A percentile compares a stretch with the other conserved stretches of the same genome.
Conservation (phyloP, 2,329 filamentous ascomycete species). For the Pseudonectria foliicola region DNA sequence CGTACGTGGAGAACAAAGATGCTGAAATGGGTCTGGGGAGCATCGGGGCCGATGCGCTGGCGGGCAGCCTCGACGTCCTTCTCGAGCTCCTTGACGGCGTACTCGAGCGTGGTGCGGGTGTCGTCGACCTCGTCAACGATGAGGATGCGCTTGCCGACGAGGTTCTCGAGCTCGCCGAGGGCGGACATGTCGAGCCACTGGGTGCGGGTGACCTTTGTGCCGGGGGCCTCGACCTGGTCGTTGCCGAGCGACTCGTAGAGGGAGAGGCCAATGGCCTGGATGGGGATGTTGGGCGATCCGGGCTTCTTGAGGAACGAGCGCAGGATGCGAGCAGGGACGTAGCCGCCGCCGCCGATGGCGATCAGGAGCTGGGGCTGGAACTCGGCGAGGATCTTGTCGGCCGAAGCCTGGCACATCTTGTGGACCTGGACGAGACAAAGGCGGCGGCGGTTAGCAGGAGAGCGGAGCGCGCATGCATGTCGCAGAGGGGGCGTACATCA, state of each 20-base stretch:
- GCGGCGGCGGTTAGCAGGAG: constrained; percentile 15
- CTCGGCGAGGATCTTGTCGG: constrained; percentile 70
- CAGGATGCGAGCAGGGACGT: constrained; percentile 92
- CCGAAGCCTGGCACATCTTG: constrained; percentile 89
- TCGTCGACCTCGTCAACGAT: constrained; percentile 69
- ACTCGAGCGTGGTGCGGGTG: constrained; percentile 88
- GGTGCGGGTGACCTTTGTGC: constrained; percentile 89
- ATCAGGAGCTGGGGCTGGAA: constrained; percentile 96
- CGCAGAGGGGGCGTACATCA: constrained; percentile 58
- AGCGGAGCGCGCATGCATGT: too few relatives aligned
- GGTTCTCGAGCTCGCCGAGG: constrained; percentile 59
- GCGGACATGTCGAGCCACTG: constrained; percentile 91
- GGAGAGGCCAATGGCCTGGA: constrained; percentile 96
- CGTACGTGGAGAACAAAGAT: constrained; percentile 92
- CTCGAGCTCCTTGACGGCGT: constrained; percentile 84
- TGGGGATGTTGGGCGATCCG: constrained; percentile 88
- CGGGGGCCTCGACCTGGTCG: constrained; percentile 57
- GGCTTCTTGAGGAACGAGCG: constrained; percentile 93
- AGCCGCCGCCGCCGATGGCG: constrained; percentile 94
- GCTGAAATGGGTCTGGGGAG: constrained; percentile 72
- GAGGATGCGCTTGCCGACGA: constrained; percentile 23
- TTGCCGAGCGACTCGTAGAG: constrained; percentile 81
- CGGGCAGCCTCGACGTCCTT: constrained; percentile 87
- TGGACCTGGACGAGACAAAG: constrained; percentile 61
- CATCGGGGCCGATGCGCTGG: constrained; percentile 59